These are phyloP conservation scores for Quercus lobata DNA, from an alignment of 331 rosid genomes.

Conservation along the genomic window DNA sequence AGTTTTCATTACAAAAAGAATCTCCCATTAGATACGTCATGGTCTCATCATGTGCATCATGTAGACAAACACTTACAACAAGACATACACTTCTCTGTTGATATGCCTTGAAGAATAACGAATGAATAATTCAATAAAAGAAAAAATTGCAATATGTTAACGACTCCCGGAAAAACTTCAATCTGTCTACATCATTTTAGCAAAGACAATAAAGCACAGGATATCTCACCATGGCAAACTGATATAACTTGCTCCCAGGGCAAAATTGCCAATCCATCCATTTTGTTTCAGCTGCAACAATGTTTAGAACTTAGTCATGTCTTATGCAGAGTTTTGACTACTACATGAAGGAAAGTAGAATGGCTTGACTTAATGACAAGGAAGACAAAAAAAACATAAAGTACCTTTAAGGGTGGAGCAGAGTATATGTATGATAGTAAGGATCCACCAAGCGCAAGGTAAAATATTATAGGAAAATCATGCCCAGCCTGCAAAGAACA, in stretches of 20 bases:
- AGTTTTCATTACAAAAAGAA: background rate
- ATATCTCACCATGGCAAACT: slow-evolving; percentile 85
- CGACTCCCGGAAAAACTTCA: background rate
- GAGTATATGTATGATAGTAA: slow-evolving; percentile 88
- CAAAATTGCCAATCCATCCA: slow-evolving; percentile 98
- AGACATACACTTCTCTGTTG: background rate
- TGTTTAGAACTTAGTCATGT: slow-evolving; percentile 16
- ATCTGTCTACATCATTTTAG: background rate
- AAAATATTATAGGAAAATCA: slow-evolving; percentile 71
- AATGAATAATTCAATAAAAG: background rate
- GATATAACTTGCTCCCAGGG: slow-evolving; percentile 98
- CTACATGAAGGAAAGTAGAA: slow-evolving; percentile 8
- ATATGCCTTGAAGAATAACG: background rate
- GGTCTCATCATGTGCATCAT: background rate
- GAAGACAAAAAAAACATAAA: background rate
- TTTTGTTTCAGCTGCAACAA: slow-evolving; percentile 85
- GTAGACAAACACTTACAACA: background rate
- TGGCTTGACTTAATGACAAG: slow-evolving; percentile 3
- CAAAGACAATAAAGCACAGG: slow-evolving; percentile 19
- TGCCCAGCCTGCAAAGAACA: slow-evolving; percentile 75
- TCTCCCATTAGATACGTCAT: background rate
- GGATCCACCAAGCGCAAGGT: slow-evolving; percentile 94
- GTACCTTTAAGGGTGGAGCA: slow-evolving; percentile 93
- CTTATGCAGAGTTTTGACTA: background rate
- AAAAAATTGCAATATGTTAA: background rate